Evolutionary conservation across 495 filamentous ascomycete genomes (phyloP), one percentile per base, ranked within the genome.

Genomic region (Tuber microsphaerosporum): DNA sequence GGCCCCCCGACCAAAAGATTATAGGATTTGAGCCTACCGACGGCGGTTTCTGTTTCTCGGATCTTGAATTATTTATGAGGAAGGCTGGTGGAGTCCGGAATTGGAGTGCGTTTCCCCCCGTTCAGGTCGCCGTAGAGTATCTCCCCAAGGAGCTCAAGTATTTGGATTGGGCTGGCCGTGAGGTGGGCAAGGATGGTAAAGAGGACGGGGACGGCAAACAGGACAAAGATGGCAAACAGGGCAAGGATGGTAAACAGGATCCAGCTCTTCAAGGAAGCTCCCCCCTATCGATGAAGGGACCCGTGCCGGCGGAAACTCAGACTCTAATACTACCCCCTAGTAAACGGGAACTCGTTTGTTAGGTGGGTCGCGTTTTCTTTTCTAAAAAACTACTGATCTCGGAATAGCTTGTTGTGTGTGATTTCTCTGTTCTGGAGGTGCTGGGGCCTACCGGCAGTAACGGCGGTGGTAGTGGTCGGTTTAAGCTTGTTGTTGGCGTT

Each of bases 111-210:
- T 79, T 69, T n/a, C 77, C 77, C 42, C 74, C 74, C 45, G 43
- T 79, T 42, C 77, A 79, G 22, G 70, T 79, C 39, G 72, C 77
- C 22, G 71, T 56, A 12, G 77, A 79, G 41, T 79, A 75, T 75
- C 77, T 79, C 51, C 77, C 77, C 10, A 46, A 72, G 22, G 77
- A 51, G 39, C 74, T 79, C 73, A 73, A 75, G 19, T 61, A 71
- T 71, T 70, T 71, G 41, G 77, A 79, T 70, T 79, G 77, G 77
- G 79, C 26, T 6, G 56, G 56, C 56, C 56, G 56, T 31, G 56
- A 31, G 56, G n/a, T n/a, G 26, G 56, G 31, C 26, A 65, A 31
- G 56, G 56, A 12, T 14, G 56, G 56, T 22, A 12, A 16, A 39
- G 37, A 39, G 37, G 37, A 39, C 37, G 37, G 4, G 37, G 37